phyloP scores from a whole-genome alignment of 192 early-diverging fungal genomes.

The Mortierella hygrophila region DNA sequence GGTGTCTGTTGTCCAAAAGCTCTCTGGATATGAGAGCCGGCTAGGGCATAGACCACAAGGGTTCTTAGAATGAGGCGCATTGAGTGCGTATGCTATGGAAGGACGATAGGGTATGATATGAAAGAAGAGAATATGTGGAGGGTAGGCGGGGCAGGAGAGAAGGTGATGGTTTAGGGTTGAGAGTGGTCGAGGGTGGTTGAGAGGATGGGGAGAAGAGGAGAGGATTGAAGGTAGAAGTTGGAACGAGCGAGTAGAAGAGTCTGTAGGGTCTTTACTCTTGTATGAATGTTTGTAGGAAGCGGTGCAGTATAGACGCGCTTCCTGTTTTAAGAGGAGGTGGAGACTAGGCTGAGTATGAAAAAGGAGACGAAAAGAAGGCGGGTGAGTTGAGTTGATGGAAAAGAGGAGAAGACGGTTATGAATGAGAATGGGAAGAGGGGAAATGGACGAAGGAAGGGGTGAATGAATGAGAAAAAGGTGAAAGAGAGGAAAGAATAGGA shows the following conservation, averaged over 20 bases:
- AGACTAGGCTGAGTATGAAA: too few species aligned
- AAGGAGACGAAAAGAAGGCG: too few species aligned
- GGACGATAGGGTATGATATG: not conserved
- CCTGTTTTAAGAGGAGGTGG: too few species aligned
- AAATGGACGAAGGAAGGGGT: not conserved
- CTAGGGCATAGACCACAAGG: not conserved
- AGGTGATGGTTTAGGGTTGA: too few species aligned
- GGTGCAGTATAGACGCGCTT: too few species aligned
- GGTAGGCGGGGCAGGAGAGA: not conserved
- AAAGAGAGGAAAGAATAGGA: not conserved
- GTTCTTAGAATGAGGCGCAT: not conserved
- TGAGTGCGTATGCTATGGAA: not conserved
- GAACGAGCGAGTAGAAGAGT: too few species aligned
- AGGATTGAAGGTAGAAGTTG: too few species aligned
- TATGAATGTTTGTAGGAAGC: too few species aligned
- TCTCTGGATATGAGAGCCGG: not conserved
- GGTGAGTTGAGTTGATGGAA: not conserved
- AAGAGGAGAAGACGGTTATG: not conserved
- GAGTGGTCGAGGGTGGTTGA: too few species aligned
- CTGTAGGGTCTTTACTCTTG: too few species aligned
- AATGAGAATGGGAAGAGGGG: not conserved
- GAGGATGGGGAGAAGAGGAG: too few species aligned
- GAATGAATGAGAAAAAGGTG: not conserved
- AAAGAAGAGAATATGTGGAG: too few species aligned
- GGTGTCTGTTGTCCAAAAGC: not conserved